Percentiles rank a stretch among this genome's conserved stretches.
phyloP scores from a whole-genome alignment of 176 grass and related monocot genomes.

The Elaeis guineensis region DNA sequence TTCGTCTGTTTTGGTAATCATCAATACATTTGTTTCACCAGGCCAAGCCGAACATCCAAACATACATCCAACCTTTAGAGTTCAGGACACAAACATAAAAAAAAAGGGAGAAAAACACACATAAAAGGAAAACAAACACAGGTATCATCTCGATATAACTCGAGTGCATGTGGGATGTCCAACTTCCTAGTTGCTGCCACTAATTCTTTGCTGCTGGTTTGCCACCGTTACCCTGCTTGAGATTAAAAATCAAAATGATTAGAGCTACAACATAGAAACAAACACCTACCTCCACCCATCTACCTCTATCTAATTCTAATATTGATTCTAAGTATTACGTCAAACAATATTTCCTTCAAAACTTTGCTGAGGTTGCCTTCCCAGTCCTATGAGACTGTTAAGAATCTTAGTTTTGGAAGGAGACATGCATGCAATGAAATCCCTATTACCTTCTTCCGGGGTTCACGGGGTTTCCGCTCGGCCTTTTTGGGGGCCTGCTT shows the following conservation, averaged over 20 bases:
- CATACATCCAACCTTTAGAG: no score
- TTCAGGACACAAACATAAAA: no score
- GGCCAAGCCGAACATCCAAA: no score
- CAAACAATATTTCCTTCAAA: neutral
- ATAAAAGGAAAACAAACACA: neutral
- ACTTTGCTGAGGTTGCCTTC: neutral
- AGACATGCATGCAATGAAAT: no score
- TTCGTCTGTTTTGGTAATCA: no score
- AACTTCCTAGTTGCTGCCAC: conserved; percentile 2
- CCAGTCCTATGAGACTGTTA: no score
- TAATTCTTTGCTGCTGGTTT: conserved; percentile 48
- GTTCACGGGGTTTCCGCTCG: conserved; percentile 61
- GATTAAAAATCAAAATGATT: conserved; percentile 7
- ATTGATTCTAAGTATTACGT: neutral
- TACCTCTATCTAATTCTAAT: neutral
- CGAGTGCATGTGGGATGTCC: conserved; percentile 1
- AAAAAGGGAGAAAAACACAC: no score
- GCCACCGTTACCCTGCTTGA: conserved; percentile 41
- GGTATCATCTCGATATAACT: conserved; percentile 1
- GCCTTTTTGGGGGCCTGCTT: conserved; percentile 67
- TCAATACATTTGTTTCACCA: no score
- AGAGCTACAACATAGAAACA: neutral
- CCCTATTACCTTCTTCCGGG: conserved; percentile 64
- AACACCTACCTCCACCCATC: neutral
- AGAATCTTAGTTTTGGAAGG: no score